Percentiles rank a stretch among this genome's conserved stretches.
These are phyloP conservation scores for Ceratocystis smalleyi DNA, from an alignment of 2,329 filamentous ascomycete species.

Conservation along the genomic window DNA sequence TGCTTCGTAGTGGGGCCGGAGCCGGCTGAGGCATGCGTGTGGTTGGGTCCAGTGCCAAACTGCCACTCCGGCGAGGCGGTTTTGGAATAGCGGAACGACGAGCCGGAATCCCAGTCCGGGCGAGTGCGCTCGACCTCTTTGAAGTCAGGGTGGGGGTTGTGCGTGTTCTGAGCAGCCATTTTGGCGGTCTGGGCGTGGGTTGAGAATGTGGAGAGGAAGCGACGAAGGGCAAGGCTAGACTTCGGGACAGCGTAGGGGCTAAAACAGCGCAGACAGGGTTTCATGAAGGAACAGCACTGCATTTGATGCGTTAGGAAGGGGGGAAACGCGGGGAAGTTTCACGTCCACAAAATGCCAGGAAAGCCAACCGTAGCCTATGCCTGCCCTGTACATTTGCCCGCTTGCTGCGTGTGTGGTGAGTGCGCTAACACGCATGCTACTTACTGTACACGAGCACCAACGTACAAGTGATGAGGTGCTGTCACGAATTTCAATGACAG, in stretches of 20 bases:
- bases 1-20: conserved; percentile 35
- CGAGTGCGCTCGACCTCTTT: conserved; percentile 53
- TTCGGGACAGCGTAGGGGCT: conserved; percentile 1
- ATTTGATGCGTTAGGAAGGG: not conserved
- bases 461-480: no score
- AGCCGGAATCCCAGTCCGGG: conserved; percentile 38
- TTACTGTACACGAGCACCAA: no score
- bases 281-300: not conserved
- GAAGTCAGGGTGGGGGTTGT: conserved; percentile 62
- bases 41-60: conserved; percentile 50
- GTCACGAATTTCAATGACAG: no score
- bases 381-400: not conserved
- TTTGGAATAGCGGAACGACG: conserved; percentile 42
- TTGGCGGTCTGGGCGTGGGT: not conserved
- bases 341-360: not conserved
- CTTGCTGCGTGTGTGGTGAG: not conserved
- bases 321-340: conserved; percentile 1
- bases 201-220: conserved; percentile 18
- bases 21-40: conserved; percentile 22
- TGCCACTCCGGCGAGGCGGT: conserved; percentile 51
- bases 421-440: not conserved
- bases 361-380: not conserved
- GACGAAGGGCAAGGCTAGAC: conserved; percentile 10
- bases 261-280: not conserved
- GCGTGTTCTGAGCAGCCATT: conserved; percentile 26